These are phyloP conservation scores for Chlamydomonas sphaeroides DNA, from an alignment of 139 green algal species.

Conservation along the genomic window DNA sequence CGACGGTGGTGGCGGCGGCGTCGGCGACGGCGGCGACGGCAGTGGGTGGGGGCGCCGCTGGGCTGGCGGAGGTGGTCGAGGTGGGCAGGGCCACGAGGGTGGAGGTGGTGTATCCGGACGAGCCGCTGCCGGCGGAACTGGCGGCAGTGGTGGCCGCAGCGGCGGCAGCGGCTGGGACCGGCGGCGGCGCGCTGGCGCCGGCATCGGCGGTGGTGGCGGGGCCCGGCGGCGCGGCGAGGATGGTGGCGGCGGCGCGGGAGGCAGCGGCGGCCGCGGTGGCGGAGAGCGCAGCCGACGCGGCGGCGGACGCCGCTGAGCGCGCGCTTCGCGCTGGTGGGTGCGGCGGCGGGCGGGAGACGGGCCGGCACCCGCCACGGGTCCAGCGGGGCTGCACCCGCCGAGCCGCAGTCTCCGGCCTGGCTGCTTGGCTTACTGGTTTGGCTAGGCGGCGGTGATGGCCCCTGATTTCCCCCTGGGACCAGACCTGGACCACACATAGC, in stretches of 20 bases:
- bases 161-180: not conserved
- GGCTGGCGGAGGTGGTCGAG: conserved; percentile 12
- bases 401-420: too few species aligned
- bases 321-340: conserved; percentile 39
- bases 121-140: not conserved
- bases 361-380: too few species aligned
- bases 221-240: conserved; percentile 19
- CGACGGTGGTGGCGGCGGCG: not conserved
- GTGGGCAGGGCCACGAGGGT: not conserved
- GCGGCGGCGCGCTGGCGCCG: not conserved
- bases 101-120: not conserved
- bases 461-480: too few species aligned
- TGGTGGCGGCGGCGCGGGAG: conserved; percentile 46
- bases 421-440: too few species aligned
- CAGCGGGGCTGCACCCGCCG: too few species aligned
- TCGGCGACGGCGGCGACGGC: not conserved
- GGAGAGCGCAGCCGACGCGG: conserved; percentile 43
- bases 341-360: too few species aligned
- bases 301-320: conserved; percentile 51
- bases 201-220: not conserved
- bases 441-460: too few species aligned
- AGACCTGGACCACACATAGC: too few species aligned
- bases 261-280: conserved; percentile 52
- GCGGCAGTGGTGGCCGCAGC: not conserved
- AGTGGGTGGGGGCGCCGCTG: not conserved